phyloP scores from a whole-genome alignment of 352 stramenopile species.

The Phytophthora foliorum region DNA sequence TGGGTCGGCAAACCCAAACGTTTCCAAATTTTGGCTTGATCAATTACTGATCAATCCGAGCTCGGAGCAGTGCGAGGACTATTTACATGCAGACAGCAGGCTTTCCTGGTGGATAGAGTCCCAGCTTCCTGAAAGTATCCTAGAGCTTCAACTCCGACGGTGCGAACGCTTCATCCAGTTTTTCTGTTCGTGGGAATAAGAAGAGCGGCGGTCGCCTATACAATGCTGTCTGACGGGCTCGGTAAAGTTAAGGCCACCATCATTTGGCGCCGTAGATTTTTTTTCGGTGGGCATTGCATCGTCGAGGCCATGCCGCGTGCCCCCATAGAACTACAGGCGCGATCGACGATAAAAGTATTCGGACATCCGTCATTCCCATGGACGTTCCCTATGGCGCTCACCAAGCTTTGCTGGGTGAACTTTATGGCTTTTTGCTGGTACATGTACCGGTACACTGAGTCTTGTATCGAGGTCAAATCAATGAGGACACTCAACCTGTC shows the following conservation, averaged over 20 bases:
- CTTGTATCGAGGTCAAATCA: conserved; percentile 12
- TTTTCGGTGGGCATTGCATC: conserved; percentile 18
- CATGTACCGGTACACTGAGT: neutral
- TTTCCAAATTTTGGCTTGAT: no score
- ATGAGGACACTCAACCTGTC: neutral
- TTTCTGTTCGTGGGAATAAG: neutral
- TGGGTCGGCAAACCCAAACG: no score
- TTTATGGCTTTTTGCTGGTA: neutral
- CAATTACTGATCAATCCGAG: no score
- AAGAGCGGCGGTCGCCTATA: neutral
- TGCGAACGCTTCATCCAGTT: neutral
- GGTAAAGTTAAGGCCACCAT: conserved; percentile 9
- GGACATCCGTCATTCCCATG: conserved; percentile 26
- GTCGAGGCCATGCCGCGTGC: neutral
- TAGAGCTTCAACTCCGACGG: neutral
- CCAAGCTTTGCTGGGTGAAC: conserved; percentile 31
- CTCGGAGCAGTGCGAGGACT: no score
- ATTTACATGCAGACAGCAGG: no score
- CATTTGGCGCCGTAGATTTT: neutral
- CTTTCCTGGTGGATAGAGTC: neutral
- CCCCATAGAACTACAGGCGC: conserved; percentile 1
- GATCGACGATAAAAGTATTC: conserved; percentile 21
- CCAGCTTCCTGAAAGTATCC: neutral
- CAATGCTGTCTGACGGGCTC: neutral
- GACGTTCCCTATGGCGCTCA: conserved; percentile 26